A percentile compares a stretch with the other conserved stretches of the same genome.
Evolutionary conservation across 1,284 basidiomycete species (phyloP).

Genomic region (Rhodofomes roseus): DNA sequence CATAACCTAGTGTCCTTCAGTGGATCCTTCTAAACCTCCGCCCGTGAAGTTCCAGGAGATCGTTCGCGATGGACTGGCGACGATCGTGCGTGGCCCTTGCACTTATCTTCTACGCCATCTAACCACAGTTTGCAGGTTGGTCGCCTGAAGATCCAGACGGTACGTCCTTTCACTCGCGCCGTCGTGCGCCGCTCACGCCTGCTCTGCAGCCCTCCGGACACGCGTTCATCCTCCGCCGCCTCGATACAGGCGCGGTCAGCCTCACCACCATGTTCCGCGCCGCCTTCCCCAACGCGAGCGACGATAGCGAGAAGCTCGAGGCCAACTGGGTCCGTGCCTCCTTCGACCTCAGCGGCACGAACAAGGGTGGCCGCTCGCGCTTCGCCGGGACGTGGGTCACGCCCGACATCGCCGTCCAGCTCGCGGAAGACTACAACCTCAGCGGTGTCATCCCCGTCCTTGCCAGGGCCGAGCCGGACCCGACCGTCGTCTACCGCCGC

Average conservation of each 20-base stretch:
- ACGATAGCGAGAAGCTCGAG: slow-evolving; percentile 80
- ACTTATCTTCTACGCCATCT: slow-evolving; percentile 9
- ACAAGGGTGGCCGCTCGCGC: slow-evolving; percentile 74
- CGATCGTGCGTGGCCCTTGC: slow-evolving; percentile 44
- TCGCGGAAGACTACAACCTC: slow-evolving; percentile 65
- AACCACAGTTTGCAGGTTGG: slow-evolving; percentile 55
- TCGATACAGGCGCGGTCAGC: slow-evolving; percentile 94
- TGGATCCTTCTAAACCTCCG: slow-evolving; percentile 30
- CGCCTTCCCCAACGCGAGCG: slow-evolving; percentile 85
- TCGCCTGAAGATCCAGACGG: slow-evolving; percentile 90
- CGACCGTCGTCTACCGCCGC: slow-evolving; percentile 71
- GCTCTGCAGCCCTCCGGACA: slow-evolving; percentile 61
- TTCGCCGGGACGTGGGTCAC: slow-evolving; percentile 92
- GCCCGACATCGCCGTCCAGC: slow-evolving; percentile 60
- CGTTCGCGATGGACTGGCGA: slow-evolving; percentile 59
- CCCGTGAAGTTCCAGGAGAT: slow-evolving; percentile 71
- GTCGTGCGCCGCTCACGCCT: slow-evolving; percentile 14
- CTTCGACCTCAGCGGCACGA: slow-evolving; percentile 79
- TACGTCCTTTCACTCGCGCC: slow-evolving; percentile 35
- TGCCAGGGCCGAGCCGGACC: slow-evolving; percentile 75
- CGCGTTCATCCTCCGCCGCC: slow-evolving; percentile 93
- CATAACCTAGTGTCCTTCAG: slow-evolving; percentile 19
- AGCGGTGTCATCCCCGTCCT: slow-evolving; percentile 61
- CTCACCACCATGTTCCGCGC: slow-evolving; percentile 98
- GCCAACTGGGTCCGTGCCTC: slow-evolving; percentile 81